Conservation (phyloP, 257 asterid genomes). For the Coffea canephora region DNA sequence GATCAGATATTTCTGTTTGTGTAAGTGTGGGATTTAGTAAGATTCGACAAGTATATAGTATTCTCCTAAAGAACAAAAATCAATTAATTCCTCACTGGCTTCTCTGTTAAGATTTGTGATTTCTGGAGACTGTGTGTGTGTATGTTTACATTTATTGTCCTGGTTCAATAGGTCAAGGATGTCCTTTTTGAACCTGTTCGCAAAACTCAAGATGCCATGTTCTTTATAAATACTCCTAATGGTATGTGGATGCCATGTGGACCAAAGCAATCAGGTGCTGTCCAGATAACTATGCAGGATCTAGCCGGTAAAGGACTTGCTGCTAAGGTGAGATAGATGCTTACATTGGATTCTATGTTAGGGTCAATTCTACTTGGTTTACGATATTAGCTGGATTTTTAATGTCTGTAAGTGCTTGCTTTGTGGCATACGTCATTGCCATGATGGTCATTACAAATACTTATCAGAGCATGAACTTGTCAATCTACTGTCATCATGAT, state of each 20-base stretch:
- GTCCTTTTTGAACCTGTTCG: slow-evolving; percentile 98
- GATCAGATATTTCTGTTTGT: slow-evolving; percentile 56
- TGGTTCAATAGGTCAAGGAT: slow-evolving; percentile 74
- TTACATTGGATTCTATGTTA: background rate
- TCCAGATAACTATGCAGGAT: slow-evolving; percentile 84
- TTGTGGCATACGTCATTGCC: background rate
- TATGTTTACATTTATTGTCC: background rate
- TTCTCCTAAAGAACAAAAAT: background rate
- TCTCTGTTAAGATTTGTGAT: background rate
- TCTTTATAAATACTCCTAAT: slow-evolving; percentile 54
- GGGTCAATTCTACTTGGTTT: background rate
- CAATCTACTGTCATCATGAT: background rate
- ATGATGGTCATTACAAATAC: background rate
- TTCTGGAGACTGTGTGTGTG: background rate
- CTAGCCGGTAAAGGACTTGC: slow-evolving; percentile 86
- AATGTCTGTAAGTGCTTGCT: background rate
- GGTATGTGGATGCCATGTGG: slow-evolving; percentile 89
- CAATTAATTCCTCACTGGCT: background rate
- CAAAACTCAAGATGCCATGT: slow-evolving; percentile 94
- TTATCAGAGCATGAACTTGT: background rate
- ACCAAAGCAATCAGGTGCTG: slow-evolving; percentile 78
- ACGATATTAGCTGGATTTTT: background rate
- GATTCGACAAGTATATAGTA: background rate
- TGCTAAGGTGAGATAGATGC: slow-evolving; percentile 50
- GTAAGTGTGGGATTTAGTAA: slow-evolving; percentile 29